These are phyloP conservation scores for Lentinula lateritia DNA, from an alignment of 768 basidiomycete species.

Conservation along the genomic window DNA sequence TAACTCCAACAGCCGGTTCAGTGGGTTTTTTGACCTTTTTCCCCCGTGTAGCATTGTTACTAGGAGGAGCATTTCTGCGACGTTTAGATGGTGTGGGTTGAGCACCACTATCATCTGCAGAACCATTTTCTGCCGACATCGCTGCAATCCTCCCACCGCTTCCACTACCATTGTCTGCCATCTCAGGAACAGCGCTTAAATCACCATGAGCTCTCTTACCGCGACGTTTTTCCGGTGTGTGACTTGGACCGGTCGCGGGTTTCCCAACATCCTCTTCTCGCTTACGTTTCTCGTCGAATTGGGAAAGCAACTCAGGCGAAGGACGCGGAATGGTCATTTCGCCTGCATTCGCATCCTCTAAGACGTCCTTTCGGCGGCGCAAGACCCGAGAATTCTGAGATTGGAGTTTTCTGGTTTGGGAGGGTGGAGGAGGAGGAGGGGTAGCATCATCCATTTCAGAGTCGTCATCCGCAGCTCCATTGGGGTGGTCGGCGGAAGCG, in stretches of 20 bases:
- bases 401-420: not conserved
- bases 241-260: not conserved
- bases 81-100: conserved; percentile 3
- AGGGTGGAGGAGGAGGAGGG: conserved; percentile 2
- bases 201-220: conserved; percentile 1
- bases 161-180: not conserved
- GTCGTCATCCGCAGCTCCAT: not conserved
- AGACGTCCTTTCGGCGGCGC: conserved; percentile 43
- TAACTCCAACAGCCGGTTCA: not conserved
- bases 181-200: conserved; percentile 1
- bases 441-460: not conserved
- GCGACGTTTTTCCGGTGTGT: not conserved
- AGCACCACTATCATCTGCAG: not conserved
- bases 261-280: not conserved
- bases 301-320: conserved; percentile 49
- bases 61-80: not conserved
- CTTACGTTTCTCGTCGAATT: not conserved
- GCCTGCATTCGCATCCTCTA: conserved; percentile 39
- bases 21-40: not conserved
- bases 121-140: not conserved
- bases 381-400: conserved; percentile 14
- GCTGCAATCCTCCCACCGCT: not conserved
- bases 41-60: not conserved
- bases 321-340: conserved; percentile 40
- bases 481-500: not conserved